Evolutionary conservation across 805 yeast genomes (phyloP), one percentile per base, ranked within the genome.

Genomic region (Saturnispora dispora): DNA sequence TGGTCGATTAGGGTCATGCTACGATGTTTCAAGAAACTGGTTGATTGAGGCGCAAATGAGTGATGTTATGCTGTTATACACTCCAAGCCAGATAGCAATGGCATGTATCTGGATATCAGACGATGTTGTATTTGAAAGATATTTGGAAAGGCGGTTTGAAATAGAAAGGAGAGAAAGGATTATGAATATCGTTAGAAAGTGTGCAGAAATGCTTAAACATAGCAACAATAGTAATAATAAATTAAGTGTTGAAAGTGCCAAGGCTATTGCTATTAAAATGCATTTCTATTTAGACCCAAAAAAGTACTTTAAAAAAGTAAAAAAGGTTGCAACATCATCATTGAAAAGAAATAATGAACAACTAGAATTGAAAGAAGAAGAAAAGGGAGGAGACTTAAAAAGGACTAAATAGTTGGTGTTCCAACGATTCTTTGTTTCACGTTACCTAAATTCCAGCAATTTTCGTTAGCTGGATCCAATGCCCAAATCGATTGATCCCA

Each of bases 81-180:
- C 98, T 0, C 99, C 99, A 0, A 96, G 98, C 1, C 99, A 93
- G 62, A 87, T 93, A 30, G 96, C 98, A 1, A 71, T 93, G 48
- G 93, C 96, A 0, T 88, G 93, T 15, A 73, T 90, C 62, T 79
- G 84, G 68, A 74, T 76, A 50, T 78, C 75, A 13, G 86, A 88
- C 65, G 79, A 75, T 55, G 78, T 75, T 23, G 67, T 86, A 37
- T 78, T 85, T 2, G 79, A 78, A 50, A 73, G 79, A 55, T 90
- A 90, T 66, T 67, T 91, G 17, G 41, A 37, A 17, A 37, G 23
- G 56, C 75, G 76, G 20, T 43, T 43, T n/a, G 56, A 73, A 20
- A 8, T 18, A 9, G 41, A 11, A 8, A 18, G 8, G 8, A 18
- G 41, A 37, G 41, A 37, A 37, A 37, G 22, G 23, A 37, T 37